Conservation (phyloP, 2,329 filamentous ascomycete genomes). For the Fusarium nygamai region DNA sequence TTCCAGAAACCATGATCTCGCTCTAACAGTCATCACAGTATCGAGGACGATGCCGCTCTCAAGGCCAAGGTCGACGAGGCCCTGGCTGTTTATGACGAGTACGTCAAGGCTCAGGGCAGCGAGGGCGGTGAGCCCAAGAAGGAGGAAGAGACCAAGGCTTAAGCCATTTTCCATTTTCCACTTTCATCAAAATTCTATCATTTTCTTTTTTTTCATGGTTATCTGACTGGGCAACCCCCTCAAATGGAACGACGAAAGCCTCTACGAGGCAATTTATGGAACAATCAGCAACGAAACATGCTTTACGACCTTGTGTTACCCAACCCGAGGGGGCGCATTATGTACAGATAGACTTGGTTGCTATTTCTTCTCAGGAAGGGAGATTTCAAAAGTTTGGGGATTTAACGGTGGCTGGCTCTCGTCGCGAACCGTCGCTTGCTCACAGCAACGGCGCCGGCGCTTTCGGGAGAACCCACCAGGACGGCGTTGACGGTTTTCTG, state of each 20-base stretch:
- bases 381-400: constrained; percentile 49
- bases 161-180: constrained; percentile 39
- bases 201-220: constrained; percentile 48
- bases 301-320: constrained; percentile 43
- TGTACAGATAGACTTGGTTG: constrained; percentile 56
- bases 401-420: constrained; percentile 43
- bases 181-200: constrained; percentile 18
- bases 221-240: constrained; percentile 43
- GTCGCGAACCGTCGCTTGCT: constrained; percentile 35
- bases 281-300: constrained; percentile 42
- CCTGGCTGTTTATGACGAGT: constrained; percentile 97
- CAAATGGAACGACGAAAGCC: constrained; percentile 40
- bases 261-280: constrained; percentile 38
- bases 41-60: constrained; percentile 88
- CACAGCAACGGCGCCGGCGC: constrained; percentile 35
- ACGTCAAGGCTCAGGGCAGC: constrained; percentile 84
- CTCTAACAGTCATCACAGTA: constrained; percentile 60
- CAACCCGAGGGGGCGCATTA: constrained; percentile 45
- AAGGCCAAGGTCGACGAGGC: constrained; percentile 98
- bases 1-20: constrained; percentile 30
- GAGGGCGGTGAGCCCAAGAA: constrained; percentile 58
- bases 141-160: constrained; percentile 59
- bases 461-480: constrained; percentile 44
- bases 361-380: constrained; percentile 51
- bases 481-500: constrained; percentile 56